Conservation (phyloP, 352 stramenopile genomes). For the Phytophthora aleatoria region DNA sequence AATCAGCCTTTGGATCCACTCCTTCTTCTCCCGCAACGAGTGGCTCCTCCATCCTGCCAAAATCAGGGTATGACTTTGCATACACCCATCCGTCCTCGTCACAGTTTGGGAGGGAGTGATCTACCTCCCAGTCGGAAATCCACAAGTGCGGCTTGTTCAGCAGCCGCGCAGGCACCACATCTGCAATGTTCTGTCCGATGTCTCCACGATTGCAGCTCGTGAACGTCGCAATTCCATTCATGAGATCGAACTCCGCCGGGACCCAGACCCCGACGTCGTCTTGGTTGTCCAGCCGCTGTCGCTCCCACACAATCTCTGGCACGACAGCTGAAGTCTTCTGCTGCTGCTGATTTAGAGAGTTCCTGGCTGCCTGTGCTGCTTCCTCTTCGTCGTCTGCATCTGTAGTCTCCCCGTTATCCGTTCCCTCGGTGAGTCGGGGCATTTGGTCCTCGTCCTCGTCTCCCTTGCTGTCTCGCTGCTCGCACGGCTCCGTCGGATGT, state of each 20-base stretch:
- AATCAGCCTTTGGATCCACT: background rate
- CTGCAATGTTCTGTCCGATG: slow-evolving; percentile 54
- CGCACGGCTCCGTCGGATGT: slow-evolving; percentile 24
- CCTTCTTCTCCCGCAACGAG: slow-evolving; percentile 8
- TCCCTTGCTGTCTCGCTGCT: slow-evolving; percentile 27
- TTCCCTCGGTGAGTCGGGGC: slow-evolving; percentile 36
- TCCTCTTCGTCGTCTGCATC: slow-evolving; percentile 46
- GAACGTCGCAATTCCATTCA: slow-evolving; percentile 50
- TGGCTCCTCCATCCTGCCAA: slow-evolving; percentile 32
- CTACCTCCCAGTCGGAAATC: slow-evolving; percentile 71
- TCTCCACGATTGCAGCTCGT: slow-evolving; percentile 71
- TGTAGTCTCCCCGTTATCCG: slow-evolving; percentile 31
- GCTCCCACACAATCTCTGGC: slow-evolving; percentile 59
- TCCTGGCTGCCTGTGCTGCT: slow-evolving; percentile 19
- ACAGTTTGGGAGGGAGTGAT: slow-evolving; percentile 49
- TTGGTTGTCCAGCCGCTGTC: slow-evolving; percentile 35
- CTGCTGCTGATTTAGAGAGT: slow-evolving; percentile 33
- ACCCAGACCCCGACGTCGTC: slow-evolving; percentile 36
- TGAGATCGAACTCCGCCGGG: slow-evolving; percentile 47
- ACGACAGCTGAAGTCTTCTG: slow-evolving; percentile 44
- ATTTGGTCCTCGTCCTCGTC: slow-evolving; percentile 34
- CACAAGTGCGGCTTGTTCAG: slow-evolving; percentile 78
- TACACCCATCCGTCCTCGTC: slow-evolving; percentile 84
- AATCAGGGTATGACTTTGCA: slow-evolving; percentile 40
- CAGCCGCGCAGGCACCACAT: slow-evolving; percentile 66